Evolutionary conservation across 176 grass and related monocot genomes (phyloP), one percentile per base, ranked within the genome.

Genomic region (Musa beccarii): DNA sequence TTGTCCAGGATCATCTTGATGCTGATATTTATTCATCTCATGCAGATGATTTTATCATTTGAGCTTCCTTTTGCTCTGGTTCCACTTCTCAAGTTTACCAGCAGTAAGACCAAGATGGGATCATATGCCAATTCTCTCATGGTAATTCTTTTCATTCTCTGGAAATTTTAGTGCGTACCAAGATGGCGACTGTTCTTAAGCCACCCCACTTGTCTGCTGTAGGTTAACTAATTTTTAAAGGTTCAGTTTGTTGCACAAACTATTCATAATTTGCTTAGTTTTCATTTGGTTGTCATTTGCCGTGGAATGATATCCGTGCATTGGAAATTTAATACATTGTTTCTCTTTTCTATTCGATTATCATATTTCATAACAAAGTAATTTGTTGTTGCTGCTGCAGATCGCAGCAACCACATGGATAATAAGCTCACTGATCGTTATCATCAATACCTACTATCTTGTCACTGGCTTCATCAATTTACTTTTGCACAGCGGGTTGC

Each of bases 31-130:
- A 71, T 52, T n/a, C 62, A 65, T 56, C 28, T 52, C 22, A 15
- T 87, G 80, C 94, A 98, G 94, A 98, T 98, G 94, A 87, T 98
- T 64, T 86, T 98, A 51, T 93, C 94, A 65, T 98, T 98, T 84
- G 94, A 87, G 67, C 94, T 98, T 83, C 94, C 94, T 66, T 98
- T 98, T 59, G 94, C 94, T 80, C 75, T 98, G 16, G 80, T 98
- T 69, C 94, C 90, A 53, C 90, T 98, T 59, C 88, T 98, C 59
- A 98, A 98, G 83, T 98, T 98, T 73, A 98, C 94, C 17, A 93
- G 88, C 54, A 93, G 94, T 54, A 87, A 80, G 70, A 98, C 88
- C 75, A 98, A 98, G 80, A 98, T 98, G 94, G 94, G 90, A 10
- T 77, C 70, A 62, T 81, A 98, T 57, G 85, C 75, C 29, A 98